A percentile compares a stretch with the other conserved stretches of the same genome.
These are phyloP conservation scores for Castanospermum australe DNA, from an alignment of 306 rosid genomes.

Conservation along the genomic window DNA sequence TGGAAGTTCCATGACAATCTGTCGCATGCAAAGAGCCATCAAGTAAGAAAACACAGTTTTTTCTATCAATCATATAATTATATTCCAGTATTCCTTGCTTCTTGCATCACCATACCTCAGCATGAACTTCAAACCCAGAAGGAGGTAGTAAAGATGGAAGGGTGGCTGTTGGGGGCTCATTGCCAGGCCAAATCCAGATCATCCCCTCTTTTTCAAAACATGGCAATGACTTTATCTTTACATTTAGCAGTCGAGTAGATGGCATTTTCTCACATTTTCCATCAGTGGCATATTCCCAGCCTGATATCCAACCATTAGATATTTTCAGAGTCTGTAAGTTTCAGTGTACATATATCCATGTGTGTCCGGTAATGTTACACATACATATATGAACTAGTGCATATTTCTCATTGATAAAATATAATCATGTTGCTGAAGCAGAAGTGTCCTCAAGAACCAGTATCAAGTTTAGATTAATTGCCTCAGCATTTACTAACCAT, in stretches of 20 bases:
- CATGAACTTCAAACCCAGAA: slow-evolving; percentile 82
- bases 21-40: slow-evolving; percentile 24
- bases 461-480: not conserved
- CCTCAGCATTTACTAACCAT: slow-evolving; percentile 54
- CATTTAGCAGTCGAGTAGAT: slow-evolving; percentile 62
- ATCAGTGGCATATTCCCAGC: slow-evolving; percentile 92
- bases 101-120: slow-evolving; percentile 60
- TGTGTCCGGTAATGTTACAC: not conserved
- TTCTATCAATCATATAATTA: not conserved
- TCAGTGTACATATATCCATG: not conserved
- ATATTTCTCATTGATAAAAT: not conserved
- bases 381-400: not conserved
- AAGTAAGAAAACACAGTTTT: slow-evolving; percentile 10
- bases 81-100: not conserved
- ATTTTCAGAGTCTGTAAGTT: slow-evolving; percentile 19
- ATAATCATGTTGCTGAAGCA: not conserved
- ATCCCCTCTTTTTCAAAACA: slow-evolving; percentile 93
- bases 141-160: slow-evolving; percentile 91
- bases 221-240: slow-evolving; percentile 85
- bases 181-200: slow-evolving; percentile 99
- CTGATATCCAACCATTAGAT: slow-evolving; percentile 50
- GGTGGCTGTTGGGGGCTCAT: slow-evolving; percentile 70
- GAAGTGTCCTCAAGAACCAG: not conserved
- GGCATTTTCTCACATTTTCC: slow-evolving; percentile 99
- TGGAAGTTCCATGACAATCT: slow-evolving; percentile 92